Base-by-base conservation (phyloP, 306 rosid genomes). In the Vachellia pachyceras region DNA sequence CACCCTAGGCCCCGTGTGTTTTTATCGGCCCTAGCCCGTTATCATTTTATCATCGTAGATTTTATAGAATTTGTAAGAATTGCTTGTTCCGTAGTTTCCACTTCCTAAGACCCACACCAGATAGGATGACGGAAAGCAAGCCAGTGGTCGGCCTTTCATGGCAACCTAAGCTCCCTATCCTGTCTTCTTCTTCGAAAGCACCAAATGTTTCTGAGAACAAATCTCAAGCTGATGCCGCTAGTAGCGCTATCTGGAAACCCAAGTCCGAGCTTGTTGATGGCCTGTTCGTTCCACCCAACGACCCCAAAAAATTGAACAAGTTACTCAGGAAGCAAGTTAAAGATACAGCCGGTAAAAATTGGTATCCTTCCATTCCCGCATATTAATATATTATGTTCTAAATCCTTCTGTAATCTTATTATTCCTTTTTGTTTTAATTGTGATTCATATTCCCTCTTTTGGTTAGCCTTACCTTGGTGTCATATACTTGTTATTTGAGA, bases 221-320 rank as follows among this genome's bases (percentile, higher is more conserved):
- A 70, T 70, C 87, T 61, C 87, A 72, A 55, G 61, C 39, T 10
- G 84, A 82, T 18, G 80, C 84, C 33, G 86, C 85, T 73, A 73
- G 77, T 60, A 82, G 77, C 73, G 52, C 65, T 20, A 84, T 88
- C 80, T 91, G 92, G 95, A 91, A 87, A 86, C 85, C 91, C 44
- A 85, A 78, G 47, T 36, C 89, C 1, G 88, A 93, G 88, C 94
- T 95, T 60, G 89, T 95, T 58, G 92, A 90, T 77, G 97, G 97
- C 18, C 92, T 95, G 37, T 91, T 89, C 10, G 92, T 95, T 82
- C 95, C 96, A 0, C 93, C 97, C 0, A 93, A 79, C 13, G 79
- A 91, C 84, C 94, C 93, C 7, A 86, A 76, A 86, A 93, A 87
- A 82, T 22, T 91, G 5, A 91, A 90, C 79, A 92, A 87, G 85